Base-by-base conservation (phyloP, 1,284 basidiomycete species). In the Irpex sp. region DNA sequence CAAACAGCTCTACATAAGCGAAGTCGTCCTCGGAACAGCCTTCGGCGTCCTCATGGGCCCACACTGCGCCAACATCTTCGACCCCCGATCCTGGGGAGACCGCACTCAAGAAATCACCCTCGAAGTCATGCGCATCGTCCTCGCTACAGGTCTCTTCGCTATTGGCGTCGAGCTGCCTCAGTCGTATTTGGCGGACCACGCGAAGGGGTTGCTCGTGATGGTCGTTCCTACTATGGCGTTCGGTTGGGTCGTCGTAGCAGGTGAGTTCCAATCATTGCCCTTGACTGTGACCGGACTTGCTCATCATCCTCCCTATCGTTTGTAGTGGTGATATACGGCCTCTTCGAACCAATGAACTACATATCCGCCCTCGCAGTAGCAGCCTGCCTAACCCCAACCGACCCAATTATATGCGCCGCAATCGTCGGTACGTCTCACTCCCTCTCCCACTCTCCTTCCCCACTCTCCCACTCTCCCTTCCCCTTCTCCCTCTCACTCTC, bases 311-410 rank as follows among this genome's bases (percentile, higher is more conserved):
- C 19, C n/a, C 31, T 51, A 51, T 7, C 11, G n/a, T n/a, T 17
- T 51, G 3, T 21, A 73, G 72, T 60, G 13, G 58, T 68, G 58
- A 82, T 95, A 56, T 84, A 81, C 69, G 82, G 73, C 1, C 74
- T 96, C 13, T 90, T 96, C 66, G 91, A 92, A 0, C 76, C 76
- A 0, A 78, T 96, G 57, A 80, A 81, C 61, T 91, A 86, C 71
- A 78, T 93, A 9, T 91, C 92, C 0, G 85, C 87, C n/a, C 83
- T 97, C 9, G 91, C 89, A 49, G 88, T 98, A 61, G 91, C 95
- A 1, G 93, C 96, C 0, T 95, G 92, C 68, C 82, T 97, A 31
- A 97, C 96, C 0, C 96, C 96, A 0, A 98, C 96, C 2, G 96
- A 98, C 77, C 96, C 96, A 0, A 89, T 92, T 61, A 88, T 90